Percentiles rank a stretch among this genome's conserved stretches.
These are phyloP conservation scores for Sicyos baderoa DNA, from an alignment of 306 rosid species.

Conservation along the genomic window DNA sequence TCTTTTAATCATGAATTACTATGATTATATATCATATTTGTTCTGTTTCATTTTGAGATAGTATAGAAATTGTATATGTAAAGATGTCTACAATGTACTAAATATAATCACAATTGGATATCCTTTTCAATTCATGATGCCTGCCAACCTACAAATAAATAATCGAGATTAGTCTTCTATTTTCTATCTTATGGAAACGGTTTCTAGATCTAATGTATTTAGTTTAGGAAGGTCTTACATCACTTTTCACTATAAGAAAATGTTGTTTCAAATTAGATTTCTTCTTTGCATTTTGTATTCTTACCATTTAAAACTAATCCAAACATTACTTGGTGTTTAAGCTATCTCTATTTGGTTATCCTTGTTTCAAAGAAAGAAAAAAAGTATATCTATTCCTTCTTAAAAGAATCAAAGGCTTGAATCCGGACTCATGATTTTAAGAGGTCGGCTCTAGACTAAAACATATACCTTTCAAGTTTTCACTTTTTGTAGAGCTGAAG, in stretches of 20 bases:
- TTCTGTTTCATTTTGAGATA: not conserved
- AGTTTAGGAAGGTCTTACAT: not conserved
- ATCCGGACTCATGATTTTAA: not conserved
- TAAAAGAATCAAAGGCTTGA: no score
- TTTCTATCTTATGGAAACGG: not conserved
- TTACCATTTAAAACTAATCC: not conserved
- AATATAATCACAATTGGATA: not conserved
- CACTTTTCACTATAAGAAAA: no score
- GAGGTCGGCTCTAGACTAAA: not conserved
- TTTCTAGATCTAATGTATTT: not conserved
- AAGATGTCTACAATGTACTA: not conserved
- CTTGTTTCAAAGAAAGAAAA: no score
- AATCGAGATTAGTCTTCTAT: not conserved
- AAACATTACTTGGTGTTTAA: not conserved
- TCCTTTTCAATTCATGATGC: no score
- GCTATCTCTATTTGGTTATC: no score
- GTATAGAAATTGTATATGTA: not conserved
- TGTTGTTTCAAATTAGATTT: not conserved
- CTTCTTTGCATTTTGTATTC: not conserved
- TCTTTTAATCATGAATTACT: not conserved
- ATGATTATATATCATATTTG: not conserved
- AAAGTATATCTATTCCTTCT: no score
- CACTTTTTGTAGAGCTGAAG: not conserved
- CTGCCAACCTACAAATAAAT: no score
- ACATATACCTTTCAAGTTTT: not conserved